phyloP scores from a whole-genome alignment of 306 rosid genomes.

The Luffa aegyptiaca region DNA sequence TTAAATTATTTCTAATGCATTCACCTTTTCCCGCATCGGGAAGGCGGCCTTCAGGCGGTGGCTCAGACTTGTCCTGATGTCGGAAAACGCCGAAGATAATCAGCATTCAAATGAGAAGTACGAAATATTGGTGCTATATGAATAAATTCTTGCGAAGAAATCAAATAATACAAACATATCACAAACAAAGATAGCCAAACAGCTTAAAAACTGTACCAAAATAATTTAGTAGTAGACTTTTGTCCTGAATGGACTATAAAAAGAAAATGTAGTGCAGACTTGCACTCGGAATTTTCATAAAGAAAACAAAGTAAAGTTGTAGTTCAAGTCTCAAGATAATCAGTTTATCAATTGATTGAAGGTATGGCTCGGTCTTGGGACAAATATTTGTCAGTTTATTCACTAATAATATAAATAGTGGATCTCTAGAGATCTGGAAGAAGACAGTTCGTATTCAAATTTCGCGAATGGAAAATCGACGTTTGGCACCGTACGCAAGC shows the following conservation, averaged over 20 bases:
- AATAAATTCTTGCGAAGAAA: not conserved
- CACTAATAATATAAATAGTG: not conserved
- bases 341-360: not conserved
- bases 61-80: conserved; percentile 40
- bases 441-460: not conserved
- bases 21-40: conserved; percentile 49
- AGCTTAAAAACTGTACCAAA: not conserved
- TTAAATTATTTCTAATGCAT: not conserved
- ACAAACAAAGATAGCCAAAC: not conserved
- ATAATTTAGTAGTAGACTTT: no score
- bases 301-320: not conserved
- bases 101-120: not conserved
- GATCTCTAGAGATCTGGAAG: not conserved
- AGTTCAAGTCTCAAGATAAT: not conserved
- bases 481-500: not conserved
- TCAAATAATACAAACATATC: not conserved
- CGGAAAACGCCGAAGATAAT: not conserved
- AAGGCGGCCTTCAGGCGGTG: conserved; percentile 62
- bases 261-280: not conserved
- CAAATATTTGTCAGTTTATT: not conserved
- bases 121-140: not conserved
- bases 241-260: no score
- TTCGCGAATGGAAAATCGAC: not conserved
- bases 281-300: not conserved
- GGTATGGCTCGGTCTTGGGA: not conserved